These are phyloP conservation scores for Podospora australis DNA, from an alignment of 495 filamentous ascomycete genomes.

Conservation along the genomic window DNA sequence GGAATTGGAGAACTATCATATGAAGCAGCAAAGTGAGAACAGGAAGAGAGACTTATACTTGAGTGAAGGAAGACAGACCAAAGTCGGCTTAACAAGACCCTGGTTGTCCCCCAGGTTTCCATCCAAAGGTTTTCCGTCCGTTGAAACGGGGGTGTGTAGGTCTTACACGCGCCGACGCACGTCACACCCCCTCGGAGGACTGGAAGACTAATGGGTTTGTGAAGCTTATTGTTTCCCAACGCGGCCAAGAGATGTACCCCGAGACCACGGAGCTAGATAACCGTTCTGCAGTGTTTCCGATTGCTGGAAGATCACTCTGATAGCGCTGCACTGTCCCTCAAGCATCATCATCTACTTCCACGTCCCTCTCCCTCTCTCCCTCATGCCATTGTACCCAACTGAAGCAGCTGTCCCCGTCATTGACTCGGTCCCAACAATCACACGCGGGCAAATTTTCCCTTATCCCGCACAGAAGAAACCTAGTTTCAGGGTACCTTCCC, in stretches of 20 bases:
- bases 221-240: neutral
- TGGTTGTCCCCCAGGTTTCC: conserved; percentile 3
- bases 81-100: conserved; percentile 20
- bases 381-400: too few relatives aligned
- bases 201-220: neutral
- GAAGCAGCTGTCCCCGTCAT: too few relatives aligned
- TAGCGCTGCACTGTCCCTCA: too few relatives aligned
- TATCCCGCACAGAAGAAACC: too few relatives aligned
- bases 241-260: neutral
- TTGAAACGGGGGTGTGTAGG: conserved; percentile 1
- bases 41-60: conserved; percentile 10
- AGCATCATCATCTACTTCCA: too few relatives aligned
- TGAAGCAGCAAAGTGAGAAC: conserved; percentile 1
- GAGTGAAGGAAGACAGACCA: neutral
- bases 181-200: conserved; percentile 4
- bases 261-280: neutral
- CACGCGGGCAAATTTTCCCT: too few relatives aligned
- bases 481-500: conserved; percentile 8
- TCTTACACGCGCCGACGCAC: neutral
- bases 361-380: too few relatives aligned
- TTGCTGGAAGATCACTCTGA: too few relatives aligned
- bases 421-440: too few relatives aligned
- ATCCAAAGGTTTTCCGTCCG: too few relatives aligned
- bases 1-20: neutral
- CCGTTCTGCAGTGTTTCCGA: neutral